Conservation (phyloP, 257 asterid species). For the Plantago major region DNA sequence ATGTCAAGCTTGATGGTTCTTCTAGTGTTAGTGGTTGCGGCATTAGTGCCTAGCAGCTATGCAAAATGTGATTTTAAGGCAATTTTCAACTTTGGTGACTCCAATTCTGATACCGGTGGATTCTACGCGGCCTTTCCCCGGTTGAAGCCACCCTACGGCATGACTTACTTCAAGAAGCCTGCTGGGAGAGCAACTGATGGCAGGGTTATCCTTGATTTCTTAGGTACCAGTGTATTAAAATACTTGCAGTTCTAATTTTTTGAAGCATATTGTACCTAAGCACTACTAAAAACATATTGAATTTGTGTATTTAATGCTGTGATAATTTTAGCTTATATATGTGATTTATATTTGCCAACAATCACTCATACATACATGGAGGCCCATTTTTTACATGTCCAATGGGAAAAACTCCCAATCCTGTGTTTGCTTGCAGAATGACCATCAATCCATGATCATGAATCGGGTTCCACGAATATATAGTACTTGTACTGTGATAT, state of each 20-base stretch:
- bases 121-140: constrained; percentile 80
- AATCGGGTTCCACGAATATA: background rate
- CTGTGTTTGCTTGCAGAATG: no score
- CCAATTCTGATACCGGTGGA: constrained; percentile 77
- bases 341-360: no score
- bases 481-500: background rate
- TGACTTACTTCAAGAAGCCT: constrained; percentile 74
- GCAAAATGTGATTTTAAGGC: constrained; percentile 54
- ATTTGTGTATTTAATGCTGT: no score
- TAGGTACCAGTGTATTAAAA: constrained; percentile 40
- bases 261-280: no score
- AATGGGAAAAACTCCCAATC: no score
- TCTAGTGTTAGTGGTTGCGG: constrained; percentile 26
- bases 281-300: no score
- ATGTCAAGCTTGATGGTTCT: background rate
- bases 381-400: no score
- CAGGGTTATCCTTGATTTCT: constrained; percentile 65
- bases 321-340: no score
- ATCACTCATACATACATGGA: no score
- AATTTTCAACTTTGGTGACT: constrained; percentile 78
- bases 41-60: constrained; percentile 18
- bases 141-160: constrained; percentile 54
- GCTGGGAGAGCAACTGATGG: constrained; percentile 85
- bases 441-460: no score
- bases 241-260: no score